Evolutionary conservation across 108 stramenopile genomes (phyloP).

Genomic region (Pseudonitzschia delicatissima): DNA sequence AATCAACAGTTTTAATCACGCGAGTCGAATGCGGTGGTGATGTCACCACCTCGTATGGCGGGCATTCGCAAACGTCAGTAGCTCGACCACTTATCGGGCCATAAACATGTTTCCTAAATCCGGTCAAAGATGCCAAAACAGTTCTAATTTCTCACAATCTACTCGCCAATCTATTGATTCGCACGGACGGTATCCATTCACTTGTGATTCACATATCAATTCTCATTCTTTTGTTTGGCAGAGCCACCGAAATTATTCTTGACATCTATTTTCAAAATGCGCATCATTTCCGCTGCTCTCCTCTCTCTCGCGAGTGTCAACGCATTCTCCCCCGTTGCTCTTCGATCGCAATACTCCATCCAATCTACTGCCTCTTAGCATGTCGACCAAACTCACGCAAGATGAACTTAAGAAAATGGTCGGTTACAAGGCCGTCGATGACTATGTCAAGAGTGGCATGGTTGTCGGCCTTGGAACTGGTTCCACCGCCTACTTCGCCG

Average conservation of each 20-base stretch:
- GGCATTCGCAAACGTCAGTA: too few species aligned
- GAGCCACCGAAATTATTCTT: conserved; percentile 3
- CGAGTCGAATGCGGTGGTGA: too few species aligned
- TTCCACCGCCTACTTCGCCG: conserved; percentile 97
- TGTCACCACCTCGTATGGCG: too few species aligned
- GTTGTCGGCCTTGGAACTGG: conserved; percentile 99
- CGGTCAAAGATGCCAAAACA: too few species aligned
- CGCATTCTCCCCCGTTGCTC: conserved; percentile 29
- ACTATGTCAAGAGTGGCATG: conserved; percentile 94
- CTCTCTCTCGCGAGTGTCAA: conserved; percentile 22
- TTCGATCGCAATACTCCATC: conserved; percentile 15
- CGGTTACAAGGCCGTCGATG: conserved; percentile 91
- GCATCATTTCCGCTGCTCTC: conserved; percentile 28
- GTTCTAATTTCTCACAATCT: too few species aligned
- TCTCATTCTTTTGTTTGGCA: background rate
- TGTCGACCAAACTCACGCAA: conserved; percentile 33
- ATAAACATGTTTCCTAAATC: too few species aligned
- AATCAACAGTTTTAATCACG: too few species aligned
- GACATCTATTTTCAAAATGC: conserved; percentile 34
- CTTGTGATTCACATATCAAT: too few species aligned
- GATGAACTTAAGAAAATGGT: conserved; percentile 90
- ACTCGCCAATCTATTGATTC: too few species aligned
- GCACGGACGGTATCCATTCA: too few species aligned
- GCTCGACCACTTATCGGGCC: too few species aligned
- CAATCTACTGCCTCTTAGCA: conserved; percentile 28